Evolutionary conservation across 208 protist genomes (phyloP).

Genomic region (Trichomonas vaginalis): DNA sequence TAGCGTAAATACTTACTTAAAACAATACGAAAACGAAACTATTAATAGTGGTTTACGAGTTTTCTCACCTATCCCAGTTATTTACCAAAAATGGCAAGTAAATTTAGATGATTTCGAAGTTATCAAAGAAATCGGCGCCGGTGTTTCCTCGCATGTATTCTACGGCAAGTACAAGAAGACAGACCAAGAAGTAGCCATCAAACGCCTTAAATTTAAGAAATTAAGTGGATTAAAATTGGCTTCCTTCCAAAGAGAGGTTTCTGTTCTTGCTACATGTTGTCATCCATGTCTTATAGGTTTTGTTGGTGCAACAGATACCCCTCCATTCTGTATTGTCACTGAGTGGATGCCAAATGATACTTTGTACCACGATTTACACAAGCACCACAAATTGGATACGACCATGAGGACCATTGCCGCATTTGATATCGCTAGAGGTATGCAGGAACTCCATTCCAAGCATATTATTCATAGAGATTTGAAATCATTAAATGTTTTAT

Average conservation of each 20-base stretch:
- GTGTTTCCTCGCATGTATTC: background rate
- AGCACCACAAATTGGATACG: background rate
- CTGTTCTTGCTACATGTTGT: background rate
- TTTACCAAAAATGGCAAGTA: background rate
- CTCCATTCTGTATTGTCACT: constrained; percentile 4
- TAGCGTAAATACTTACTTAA: background rate
- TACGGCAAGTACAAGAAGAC: background rate
- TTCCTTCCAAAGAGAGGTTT: background rate
- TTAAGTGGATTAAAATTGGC: background rate
- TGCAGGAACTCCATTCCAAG: background rate
- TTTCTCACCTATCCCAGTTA: background rate
- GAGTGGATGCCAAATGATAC: background rate
- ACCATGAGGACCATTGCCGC: background rate
- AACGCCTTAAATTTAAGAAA: background rate
- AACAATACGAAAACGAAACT: constrained; percentile 4
- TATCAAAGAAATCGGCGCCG: background rate
- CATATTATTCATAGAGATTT: constrained; percentile 19
- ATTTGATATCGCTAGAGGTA: background rate
- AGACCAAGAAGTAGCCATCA: background rate
- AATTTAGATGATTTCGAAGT: background rate
- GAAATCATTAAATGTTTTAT: background rate
- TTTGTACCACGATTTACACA: background rate
- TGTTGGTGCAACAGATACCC: background rate
- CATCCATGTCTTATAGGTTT: background rate
- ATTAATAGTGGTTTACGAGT: background rate